These are phyloP conservation scores for Phytophthora pluvialis DNA, from an alignment of 352 stramenopile species.

Conservation along the genomic window DNA sequence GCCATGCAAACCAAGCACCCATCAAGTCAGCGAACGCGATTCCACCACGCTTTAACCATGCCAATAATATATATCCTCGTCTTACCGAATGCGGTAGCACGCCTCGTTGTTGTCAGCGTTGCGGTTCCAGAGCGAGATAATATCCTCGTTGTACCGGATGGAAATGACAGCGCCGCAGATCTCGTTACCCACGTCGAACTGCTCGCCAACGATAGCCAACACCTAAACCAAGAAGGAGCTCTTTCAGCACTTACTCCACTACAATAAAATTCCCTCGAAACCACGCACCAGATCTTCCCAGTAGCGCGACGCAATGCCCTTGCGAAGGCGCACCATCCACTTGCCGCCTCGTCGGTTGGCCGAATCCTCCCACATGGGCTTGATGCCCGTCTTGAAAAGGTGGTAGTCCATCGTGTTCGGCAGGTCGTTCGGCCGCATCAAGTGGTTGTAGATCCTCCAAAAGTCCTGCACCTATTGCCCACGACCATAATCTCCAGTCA, in stretches of 20 bases:
- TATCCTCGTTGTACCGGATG: conserved; percentile 93
- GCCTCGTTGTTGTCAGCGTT: conserved; percentile 93
- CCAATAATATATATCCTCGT: not conserved
- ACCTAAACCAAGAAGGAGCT: conserved; percentile 46
- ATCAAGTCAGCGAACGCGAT: not conserved
- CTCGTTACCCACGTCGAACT: conserved; percentile 95
- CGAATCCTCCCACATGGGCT: conserved; percentile 94
- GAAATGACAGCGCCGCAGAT: conserved; percentile 93
- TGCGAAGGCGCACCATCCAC: conserved; percentile 94
- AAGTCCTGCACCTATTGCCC: conserved; percentile 87
- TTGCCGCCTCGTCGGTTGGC: conserved; percentile 92
- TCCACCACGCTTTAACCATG: too few relatives aligned
- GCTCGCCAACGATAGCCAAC: conserved; percentile 93
- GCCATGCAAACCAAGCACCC: not conserved
- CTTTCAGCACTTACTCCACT: conserved; percentile 6
- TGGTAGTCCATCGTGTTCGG: conserved; percentile 93
- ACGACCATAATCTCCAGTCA: conserved; percentile 7
- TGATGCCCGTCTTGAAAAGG: conserved; percentile 94
- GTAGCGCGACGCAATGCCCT: conserved; percentile 90
- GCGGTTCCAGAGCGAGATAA: conserved; percentile 95
- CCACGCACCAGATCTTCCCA: conserved; percentile 91
- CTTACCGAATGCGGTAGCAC: conserved; percentile 82
- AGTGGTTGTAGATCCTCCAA: conserved; percentile 94
- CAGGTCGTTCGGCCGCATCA: conserved; percentile 91
- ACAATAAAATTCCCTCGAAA: not conserved